Evolutionary conservation across 2,329 filamentous ascomycete species (phyloP).

Genomic region (Penicillium sp.): DNA sequence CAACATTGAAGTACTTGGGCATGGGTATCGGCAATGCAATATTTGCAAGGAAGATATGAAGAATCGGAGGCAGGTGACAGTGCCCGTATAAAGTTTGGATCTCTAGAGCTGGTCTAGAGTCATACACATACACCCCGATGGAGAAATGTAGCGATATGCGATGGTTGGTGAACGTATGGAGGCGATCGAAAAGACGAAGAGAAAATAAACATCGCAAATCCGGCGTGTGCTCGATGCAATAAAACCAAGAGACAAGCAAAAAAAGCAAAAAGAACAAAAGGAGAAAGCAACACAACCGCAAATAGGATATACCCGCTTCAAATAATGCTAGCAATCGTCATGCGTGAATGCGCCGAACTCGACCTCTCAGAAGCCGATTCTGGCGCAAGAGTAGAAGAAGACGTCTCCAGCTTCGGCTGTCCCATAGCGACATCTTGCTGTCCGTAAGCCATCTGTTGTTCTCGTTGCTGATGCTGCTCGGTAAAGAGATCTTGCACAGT

Average conservation of each 20-base stretch:
- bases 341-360: slow-evolving; percentile 39
- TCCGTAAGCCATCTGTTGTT: slow-evolving; percentile 4
- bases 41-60: slow-evolving; percentile 3
- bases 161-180: neutral
- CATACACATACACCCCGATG: neutral
- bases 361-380: slow-evolving; percentile 25
- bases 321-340: slow-evolving; percentile 49
- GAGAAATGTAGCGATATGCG: neutral
- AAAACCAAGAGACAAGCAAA: neutral
- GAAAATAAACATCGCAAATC: neutral
- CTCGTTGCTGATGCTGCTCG: slow-evolving; percentile 40
- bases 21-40: slow-evolving; percentile 13
- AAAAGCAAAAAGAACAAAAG: neutral
- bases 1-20: neutral
- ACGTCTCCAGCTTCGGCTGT: slow-evolving; percentile 15
- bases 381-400: slow-evolving; percentile 19
- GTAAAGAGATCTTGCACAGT: slow-evolving; percentile 45
- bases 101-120: neutral
- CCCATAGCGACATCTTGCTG: slow-evolving; percentile 14
- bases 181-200: neutral
- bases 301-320: slow-evolving; percentile 19
- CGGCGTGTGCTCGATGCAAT: neutral
- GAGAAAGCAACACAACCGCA: neutral
- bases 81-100: neutral
- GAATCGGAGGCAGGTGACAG: neutral